Conservation (phyloP, 1,284 basidiomycete genomes). For the Erythrobasidium hasegawianum region DNA sequence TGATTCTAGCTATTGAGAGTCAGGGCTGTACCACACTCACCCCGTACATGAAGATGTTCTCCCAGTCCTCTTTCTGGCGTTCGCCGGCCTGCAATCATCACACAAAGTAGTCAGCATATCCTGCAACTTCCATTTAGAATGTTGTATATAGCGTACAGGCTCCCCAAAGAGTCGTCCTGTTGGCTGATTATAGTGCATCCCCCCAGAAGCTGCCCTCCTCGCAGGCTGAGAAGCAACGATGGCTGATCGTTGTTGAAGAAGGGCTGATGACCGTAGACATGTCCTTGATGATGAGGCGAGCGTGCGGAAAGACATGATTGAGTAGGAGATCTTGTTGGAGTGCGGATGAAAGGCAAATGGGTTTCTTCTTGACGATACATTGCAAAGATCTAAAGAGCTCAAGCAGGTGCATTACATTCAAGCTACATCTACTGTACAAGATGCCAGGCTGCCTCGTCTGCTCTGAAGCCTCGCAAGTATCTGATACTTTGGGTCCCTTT, state of each 20-base stretch:
- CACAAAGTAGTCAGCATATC: too few relatives aligned
- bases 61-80: constrained; percentile 81
- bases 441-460: too few relatives aligned
- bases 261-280: not conserved
- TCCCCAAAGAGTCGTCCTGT: constrained; percentile 82
- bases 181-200: constrained; percentile 79
- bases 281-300: not conserved
- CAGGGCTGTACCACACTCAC: not conserved
- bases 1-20: too few relatives aligned
- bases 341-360: too few relatives aligned
- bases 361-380: too few relatives aligned
- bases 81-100: constrained; percentile 55
- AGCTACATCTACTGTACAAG: too few relatives aligned
- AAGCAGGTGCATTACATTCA: too few relatives aligned
- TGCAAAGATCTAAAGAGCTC: too few relatives aligned
- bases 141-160: constrained; percentile 59
- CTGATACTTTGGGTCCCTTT: too few relatives aligned
- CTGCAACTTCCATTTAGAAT: too few relatives aligned
- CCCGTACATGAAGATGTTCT: constrained; percentile 50
- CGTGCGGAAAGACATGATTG: not conserved
- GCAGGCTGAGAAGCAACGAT: constrained; percentile 5
- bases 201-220: constrained; percentile 59
- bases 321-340: too few relatives aligned
- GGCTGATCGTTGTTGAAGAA: not conserved
- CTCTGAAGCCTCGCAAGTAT: too few relatives aligned